These are phyloP conservation scores for Neonectria faginata DNA, from an alignment of 2,329 filamentous ascomycete species.

Conservation along the genomic window DNA sequence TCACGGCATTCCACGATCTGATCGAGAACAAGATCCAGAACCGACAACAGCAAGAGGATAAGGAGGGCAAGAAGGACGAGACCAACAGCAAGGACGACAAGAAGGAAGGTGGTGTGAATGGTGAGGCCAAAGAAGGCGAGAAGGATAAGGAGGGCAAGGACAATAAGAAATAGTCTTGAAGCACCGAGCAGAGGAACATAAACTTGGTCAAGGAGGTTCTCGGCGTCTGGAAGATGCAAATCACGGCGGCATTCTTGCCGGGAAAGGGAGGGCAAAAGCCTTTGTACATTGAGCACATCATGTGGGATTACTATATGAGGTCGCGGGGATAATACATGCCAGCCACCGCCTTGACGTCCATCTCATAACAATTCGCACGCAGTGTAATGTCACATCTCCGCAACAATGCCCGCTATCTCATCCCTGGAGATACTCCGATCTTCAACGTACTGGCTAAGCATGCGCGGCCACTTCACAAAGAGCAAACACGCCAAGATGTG, in stretches of 20 bases:
- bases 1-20: constrained; percentile 98
- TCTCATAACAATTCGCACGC: background rate
- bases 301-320: constrained; percentile 44
- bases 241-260: constrained; percentile 35
- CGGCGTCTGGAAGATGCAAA: constrained; percentile 41
- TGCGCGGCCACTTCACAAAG: constrained; percentile 70
- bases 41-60: constrained; percentile 95
- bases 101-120: constrained; percentile 62
- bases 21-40: constrained; percentile 99
- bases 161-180: constrained; percentile 33
- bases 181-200: constrained; percentile 32
- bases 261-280: constrained; percentile 38
- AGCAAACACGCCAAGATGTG: constrained; percentile 88
- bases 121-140: constrained; percentile 63
- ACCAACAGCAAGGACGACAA: constrained; percentile 69
- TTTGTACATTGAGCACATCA: constrained; percentile 49
- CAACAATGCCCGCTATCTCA: constrained; percentile 79
- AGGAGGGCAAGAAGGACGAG: constrained; percentile 86
- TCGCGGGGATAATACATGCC: constrained; percentile 40
- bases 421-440: constrained; percentile 67
- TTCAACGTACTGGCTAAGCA: constrained; percentile 69
- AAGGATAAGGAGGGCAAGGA: constrained; percentile 71
- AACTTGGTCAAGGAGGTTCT: constrained; percentile 34
- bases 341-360: constrained; percentile 21
- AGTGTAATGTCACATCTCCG: constrained; percentile 48